Percentiles rank a stretch among this genome's conserved stretches.
phyloP scores from a whole-genome alignment of 768 basidiomycete genomes.

The Tremella yokohamensis region DNA sequence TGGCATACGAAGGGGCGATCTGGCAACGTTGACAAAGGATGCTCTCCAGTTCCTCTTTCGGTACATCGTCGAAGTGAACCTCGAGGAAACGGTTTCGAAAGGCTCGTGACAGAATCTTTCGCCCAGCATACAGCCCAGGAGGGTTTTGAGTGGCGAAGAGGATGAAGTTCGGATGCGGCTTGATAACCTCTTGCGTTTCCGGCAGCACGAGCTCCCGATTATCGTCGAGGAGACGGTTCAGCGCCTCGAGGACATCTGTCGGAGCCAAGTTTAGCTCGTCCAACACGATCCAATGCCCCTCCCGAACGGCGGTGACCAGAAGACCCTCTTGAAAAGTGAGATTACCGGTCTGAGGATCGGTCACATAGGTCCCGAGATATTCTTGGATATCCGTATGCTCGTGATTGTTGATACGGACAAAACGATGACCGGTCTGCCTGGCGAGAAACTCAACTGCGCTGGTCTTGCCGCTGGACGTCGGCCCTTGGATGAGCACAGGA shows the following conservation, averaged over 20 bases:
- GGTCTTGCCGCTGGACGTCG: slow-evolving; percentile 96
- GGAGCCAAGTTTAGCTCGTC: slow-evolving; percentile 97
- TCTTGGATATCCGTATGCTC: slow-evolving; percentile 99
- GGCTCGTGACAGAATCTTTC: slow-evolving; percentile 89
- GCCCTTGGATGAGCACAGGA: slow-evolving; percentile 94
- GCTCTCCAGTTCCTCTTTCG: slow-evolving; percentile 84
- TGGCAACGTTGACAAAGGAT: slow-evolving; percentile 88
- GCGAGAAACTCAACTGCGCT: slow-evolving; percentile 95
- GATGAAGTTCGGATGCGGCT: slow-evolving; percentile 93
- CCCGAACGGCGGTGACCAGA: slow-evolving; percentile 81
- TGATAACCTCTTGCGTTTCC: slow-evolving; percentile 90
- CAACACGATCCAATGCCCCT: slow-evolving; percentile 95
- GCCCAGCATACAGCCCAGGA: slow-evolving; percentile 87
- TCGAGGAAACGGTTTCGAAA: slow-evolving; percentile 97
- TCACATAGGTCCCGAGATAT: slow-evolving; percentile 93
- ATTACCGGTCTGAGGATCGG: slow-evolving; percentile 87
- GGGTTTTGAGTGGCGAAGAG: slow-evolving; percentile 98
- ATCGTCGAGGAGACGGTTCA: slow-evolving; percentile 93
- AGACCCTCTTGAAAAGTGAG: slow-evolving; percentile 91
- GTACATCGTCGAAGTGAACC: slow-evolving; percentile 95
- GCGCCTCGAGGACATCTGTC: slow-evolving; percentile 93
- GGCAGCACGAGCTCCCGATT: slow-evolving; percentile 94
- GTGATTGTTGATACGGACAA: slow-evolving; percentile 98
- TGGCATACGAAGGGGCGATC: slow-evolving; percentile 90
- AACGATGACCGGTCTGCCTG: slow-evolving; percentile 83